Base-by-base conservation (phyloP, 208 protist species). In the Acanthamoeba culbertsoni region DNA sequence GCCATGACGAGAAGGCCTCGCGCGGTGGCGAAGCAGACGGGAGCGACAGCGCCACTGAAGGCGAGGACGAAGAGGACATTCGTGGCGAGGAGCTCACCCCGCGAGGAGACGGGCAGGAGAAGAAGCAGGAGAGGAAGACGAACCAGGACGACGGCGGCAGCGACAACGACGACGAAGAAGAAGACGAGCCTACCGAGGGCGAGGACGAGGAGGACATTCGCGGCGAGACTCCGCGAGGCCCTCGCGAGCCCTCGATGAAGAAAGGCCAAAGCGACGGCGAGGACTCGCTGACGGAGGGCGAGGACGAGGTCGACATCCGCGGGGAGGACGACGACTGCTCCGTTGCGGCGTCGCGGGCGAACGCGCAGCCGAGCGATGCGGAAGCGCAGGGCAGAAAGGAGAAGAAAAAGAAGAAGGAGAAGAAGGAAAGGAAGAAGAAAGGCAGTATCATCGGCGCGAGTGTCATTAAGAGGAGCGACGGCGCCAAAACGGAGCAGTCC, bases 191-290 rank as follows among this genome's bases (percentile, higher is more conserved):
- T 20, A 77, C 65, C 23, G 65, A 77, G 1, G 65, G 65, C 1
- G 65, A 77, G 65, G 65, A 77, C 40, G 65, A 77, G 40, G 65
- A 77, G 16, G 65, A 77, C 40, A 77, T 77, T 46, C 65, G 65
- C 20, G 65, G 65, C 31, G 65, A 77, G 65, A 77, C 65, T 14
- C 65, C 65, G 1, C 65, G 65, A 77, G 31, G 37, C 16, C 16
- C 51, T 14, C 16, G 14, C 51, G 23, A 59, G 51, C 51, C 51
- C 51, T n/a, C n/a, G 57, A 77, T 46, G 37, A 28, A 77, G 40
- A 77, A 1, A 0, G 35, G 28, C 7, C 14, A 37, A n/a, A 68
- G 2, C 23, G 65, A 43, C 37, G 65, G 45, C 14, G 65, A 77
- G 18, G 37, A 77, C 10, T 37, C 65, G 37, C 65, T 77, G 6